Base-by-base conservation (phyloP, 345 rosid genomes). In the Physaria fendleri region DNA sequence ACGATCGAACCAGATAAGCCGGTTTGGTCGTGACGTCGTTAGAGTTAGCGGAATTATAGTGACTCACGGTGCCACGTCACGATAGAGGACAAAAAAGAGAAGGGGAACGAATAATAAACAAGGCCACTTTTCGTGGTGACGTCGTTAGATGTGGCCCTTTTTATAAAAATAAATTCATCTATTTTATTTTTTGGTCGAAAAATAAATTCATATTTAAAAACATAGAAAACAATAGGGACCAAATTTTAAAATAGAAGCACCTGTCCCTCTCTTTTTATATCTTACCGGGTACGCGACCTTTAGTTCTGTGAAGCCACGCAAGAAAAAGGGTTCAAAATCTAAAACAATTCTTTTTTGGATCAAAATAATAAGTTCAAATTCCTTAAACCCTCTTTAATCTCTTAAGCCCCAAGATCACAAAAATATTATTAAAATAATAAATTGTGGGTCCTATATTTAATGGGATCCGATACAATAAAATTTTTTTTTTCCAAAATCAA, bases 81-180 rank as follows among this genome's bases (percentile, higher is more conserved):
- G 52, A 22, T 55, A 62, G 6, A 62, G 13, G 58, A 69, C 74
- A 69, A 69, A 61, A 61, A 38, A 45, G 37, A 46, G 46, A 23
- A 27, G 64, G 53, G 46, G 58, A 48, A 39, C 46, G 68, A 69
- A 69, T 69, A 69, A 29, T 62, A 39, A 38, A 53, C 73, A 62
- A 62, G 49, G 68, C 56, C 53, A 53, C 68, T 55, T 62, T 68
- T 0, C 52, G 2, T 30, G 32, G 59, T 69, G 63, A 69, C 74
- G 64, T 62, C 69, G 68, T 47, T 62, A 45, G 50, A 54, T 54
- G 68, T 58, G 68, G 29, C 73, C 63, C 23, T 55, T 54, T 28
- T 16, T n/a, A 28, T 5, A n/a, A 69, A 39, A 21, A 33, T 28
- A 61, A 17, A 62, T 47, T 38, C 38, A n/a, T n/a, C n/a, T n/a